Percentiles rank a stretch among this genome's conserved stretches.
Conservation (phyloP, 106 monocot genomes). For the Phalaenopsis equestris region DNA sequence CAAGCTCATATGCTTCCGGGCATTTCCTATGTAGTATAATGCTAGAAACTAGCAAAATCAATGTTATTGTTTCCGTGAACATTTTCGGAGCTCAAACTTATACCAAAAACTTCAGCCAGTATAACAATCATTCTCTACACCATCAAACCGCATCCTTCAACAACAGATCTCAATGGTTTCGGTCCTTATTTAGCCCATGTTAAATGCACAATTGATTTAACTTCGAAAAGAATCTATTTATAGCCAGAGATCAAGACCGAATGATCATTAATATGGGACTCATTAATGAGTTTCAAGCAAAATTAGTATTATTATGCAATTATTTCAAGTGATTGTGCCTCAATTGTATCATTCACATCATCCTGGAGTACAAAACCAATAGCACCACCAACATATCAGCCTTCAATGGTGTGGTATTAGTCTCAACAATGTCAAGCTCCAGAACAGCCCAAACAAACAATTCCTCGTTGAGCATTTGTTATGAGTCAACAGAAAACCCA, state of each 20-base stretch:
- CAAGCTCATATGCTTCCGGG: background rate
- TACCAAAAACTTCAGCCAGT: background rate
- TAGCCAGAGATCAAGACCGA: background rate
- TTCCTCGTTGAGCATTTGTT: no score
- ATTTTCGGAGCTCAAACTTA: background rate
- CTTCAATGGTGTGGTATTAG: no score
- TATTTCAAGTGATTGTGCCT: background rate
- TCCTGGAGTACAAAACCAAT: no score
- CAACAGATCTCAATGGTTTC: background rate
- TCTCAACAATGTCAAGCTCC: no score
- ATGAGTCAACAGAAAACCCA: no score
- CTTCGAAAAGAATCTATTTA: background rate
- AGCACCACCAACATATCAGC: no score
- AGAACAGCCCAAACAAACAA: no score
- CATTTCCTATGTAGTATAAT: background rate
- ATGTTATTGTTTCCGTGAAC: background rate
- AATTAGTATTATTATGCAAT: background rate
- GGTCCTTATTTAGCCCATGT: background rate
- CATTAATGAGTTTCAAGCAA: background rate
- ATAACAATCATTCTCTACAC: background rate
- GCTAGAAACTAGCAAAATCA: background rate
- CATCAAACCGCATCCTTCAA: background rate
- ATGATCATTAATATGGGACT: background rate
- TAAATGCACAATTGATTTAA: background rate
- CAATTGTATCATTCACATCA: no score